Evolutionary conservation across 1,284 basidiomycete species (phyloP).

Genomic region (Afroboletus lepidellus): DNA sequence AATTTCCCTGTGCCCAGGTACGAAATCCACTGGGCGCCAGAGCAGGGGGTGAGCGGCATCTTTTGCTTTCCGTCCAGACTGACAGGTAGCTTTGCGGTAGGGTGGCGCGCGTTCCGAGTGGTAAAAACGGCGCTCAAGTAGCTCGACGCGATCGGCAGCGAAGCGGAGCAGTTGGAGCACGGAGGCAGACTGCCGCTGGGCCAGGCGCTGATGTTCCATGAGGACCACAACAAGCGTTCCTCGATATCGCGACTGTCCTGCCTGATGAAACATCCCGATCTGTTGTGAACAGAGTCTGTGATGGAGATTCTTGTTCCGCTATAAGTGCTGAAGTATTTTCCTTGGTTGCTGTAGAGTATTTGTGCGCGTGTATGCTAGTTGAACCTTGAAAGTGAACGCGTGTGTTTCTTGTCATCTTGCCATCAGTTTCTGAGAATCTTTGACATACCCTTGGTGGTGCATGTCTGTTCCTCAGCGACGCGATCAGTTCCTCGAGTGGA

Average conservation of each 20-base stretch:
- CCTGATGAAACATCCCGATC: too few relatives aligned
- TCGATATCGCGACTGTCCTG: constrained; percentile 33
- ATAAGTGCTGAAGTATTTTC: too few relatives aligned
- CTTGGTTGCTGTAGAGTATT: too few relatives aligned
- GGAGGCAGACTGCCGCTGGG: constrained; percentile 36
- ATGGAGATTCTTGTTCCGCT: too few relatives aligned
- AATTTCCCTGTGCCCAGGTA: constrained; percentile 10
- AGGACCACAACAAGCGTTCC: constrained; percentile 48
- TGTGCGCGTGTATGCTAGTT: too few relatives aligned
- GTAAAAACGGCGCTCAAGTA: constrained; percentile 27
- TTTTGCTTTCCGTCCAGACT: not conserved
- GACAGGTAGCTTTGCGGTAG: constrained; percentile 31
- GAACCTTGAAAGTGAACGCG: too few relatives aligned
- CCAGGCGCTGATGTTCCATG: constrained; percentile 47
- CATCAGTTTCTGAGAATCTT: too few relatives aligned
- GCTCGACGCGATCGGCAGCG: constrained; percentile 39
- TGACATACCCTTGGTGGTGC: too few relatives aligned
- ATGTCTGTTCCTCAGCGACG: too few relatives aligned
- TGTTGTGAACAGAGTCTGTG: constrained; percentile 10
- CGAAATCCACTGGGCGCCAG: constrained; percentile 50
- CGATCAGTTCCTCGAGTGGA: too few relatives aligned
- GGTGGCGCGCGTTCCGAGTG: constrained; percentile 41
- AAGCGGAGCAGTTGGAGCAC: constrained; percentile 43
- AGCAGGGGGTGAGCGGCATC: constrained; percentile 49
- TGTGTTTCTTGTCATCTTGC: too few relatives aligned